Evolutionary conservation across 2,329 filamentous ascomycete genomes (phyloP).

Genomic region (Chaetomiaceae sp.): DNA sequence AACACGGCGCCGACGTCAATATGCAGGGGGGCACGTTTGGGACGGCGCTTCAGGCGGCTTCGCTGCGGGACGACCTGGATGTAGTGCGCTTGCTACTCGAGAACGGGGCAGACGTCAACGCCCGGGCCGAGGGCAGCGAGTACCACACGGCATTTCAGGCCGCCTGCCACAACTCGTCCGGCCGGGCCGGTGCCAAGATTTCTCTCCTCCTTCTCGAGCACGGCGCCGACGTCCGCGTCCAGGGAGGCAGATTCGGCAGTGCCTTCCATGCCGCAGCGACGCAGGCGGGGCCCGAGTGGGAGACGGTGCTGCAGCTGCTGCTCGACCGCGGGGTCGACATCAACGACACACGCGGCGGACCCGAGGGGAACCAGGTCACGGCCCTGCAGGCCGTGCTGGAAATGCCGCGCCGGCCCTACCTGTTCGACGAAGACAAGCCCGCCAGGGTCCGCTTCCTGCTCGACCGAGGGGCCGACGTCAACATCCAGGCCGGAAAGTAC

Average conservation of each 20-base stretch:
- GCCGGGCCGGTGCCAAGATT: too few relatives aligned
- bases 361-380: background rate
- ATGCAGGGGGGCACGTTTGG: background rate
- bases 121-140: background rate
- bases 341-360: background rate
- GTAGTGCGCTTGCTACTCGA: background rate
- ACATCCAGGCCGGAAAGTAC: background rate
- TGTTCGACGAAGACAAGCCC: background rate
- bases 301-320: background rate
- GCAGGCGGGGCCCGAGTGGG: background rate
- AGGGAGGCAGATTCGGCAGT: background rate
- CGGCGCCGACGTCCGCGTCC: background rate
- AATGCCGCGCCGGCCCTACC: too few relatives aligned
- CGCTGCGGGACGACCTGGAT: background rate
- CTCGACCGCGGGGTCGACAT: background rate
- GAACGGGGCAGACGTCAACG: background rate
- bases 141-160: background rate
- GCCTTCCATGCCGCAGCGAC: background rate
- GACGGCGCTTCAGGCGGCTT: background rate
- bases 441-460: background rate
- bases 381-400: background rate
- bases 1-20: background rate
- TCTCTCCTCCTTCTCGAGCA: background rate
- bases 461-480: background rate
- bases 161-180: too few relatives aligned